A percentile compares a stretch with the other conserved stretches of the same genome.
These are phyloP conservation scores for Amanita subjunquillea DNA, from an alignment of 768 basidiomycete species.

Conservation along the genomic window DNA sequence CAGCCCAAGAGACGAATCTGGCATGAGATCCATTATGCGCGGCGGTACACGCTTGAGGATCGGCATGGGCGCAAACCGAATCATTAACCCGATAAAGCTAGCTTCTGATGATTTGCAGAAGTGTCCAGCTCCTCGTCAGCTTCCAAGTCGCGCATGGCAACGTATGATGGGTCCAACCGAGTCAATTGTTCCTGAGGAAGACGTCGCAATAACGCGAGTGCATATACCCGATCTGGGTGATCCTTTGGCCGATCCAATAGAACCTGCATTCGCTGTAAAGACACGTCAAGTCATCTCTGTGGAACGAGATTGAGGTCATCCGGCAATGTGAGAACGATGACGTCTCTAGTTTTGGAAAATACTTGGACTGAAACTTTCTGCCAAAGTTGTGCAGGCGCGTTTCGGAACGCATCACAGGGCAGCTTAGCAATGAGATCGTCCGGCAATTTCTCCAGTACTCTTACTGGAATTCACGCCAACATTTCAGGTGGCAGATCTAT, in stretches of 20 bases:
- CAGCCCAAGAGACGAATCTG: not conserved
- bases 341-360: not conserved
- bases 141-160: not conserved
- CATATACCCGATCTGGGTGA: not conserved
- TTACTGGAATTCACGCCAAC: not conserved
- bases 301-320: not conserved
- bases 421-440: not conserved
- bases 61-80: not conserved
- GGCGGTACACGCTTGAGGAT: not conserved
- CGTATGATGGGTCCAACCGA: not conserved
- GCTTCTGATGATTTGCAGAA: not conserved
- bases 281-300: not conserved
- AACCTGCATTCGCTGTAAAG: not conserved
- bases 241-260: not conserved
- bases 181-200: not conserved
- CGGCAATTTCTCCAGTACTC: not conserved
- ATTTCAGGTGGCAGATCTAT: not conserved
- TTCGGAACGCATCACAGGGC: not conserved
- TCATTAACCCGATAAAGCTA: not conserved
- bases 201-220: not conserved
- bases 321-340: not conserved
- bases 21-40: not conserved
- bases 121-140: not conserved
- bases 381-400: not conserved
- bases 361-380: not conserved